phyloP scores from a whole-genome alignment of 2,329 filamentous ascomycete genomes.

The Nannizziopsis arthrosporioides region DNA sequence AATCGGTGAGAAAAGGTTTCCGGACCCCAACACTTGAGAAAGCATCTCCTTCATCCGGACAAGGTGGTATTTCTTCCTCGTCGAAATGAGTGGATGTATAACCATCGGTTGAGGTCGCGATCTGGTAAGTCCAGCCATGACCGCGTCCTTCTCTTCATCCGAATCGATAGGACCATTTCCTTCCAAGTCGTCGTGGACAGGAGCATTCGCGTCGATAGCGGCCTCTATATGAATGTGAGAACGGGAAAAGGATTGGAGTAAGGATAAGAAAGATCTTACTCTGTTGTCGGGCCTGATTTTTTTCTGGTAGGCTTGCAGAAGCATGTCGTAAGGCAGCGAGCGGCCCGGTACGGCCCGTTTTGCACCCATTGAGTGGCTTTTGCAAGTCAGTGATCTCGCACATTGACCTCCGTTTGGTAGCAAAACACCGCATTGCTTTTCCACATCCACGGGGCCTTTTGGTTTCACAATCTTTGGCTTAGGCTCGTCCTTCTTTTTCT shows the following conservation, averaged over 20 bases:
- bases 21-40: conserved; percentile 44
- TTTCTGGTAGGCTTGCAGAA: conserved; percentile 80
- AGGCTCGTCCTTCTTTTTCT: conserved; percentile 90
- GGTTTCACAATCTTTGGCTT: conserved; percentile 74
- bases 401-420: conserved; percentile 77
- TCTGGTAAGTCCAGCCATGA: conserved; percentile 61
- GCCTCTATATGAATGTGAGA: conserved; percentile 51
- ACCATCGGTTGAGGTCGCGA: conserved; percentile 70
- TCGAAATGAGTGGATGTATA: conserved; percentile 45
- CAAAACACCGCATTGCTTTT: conserved; percentile 81
- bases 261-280: conserved; percentile 46
- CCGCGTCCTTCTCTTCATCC: conserved; percentile 81
- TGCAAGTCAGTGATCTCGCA: conserved; percentile 80
- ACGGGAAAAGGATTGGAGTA: not conserved
- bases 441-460: conserved; percentile 87
- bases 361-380: conserved; percentile 88
- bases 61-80: conserved; percentile 46
- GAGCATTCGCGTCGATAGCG: conserved; percentile 86
- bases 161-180: conserved; percentile 74
- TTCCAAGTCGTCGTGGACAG: conserved; percentile 74
- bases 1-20: conserved; percentile 34
- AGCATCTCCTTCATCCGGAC: conserved; percentile 55
- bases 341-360: conserved; percentile 80
- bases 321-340: conserved; percentile 83
- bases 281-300: conserved; percentile 98